Evolutionary conservation across 176 grass and related monocot genomes (phyloP).

Genomic region (Eleusine coracana): DNA sequence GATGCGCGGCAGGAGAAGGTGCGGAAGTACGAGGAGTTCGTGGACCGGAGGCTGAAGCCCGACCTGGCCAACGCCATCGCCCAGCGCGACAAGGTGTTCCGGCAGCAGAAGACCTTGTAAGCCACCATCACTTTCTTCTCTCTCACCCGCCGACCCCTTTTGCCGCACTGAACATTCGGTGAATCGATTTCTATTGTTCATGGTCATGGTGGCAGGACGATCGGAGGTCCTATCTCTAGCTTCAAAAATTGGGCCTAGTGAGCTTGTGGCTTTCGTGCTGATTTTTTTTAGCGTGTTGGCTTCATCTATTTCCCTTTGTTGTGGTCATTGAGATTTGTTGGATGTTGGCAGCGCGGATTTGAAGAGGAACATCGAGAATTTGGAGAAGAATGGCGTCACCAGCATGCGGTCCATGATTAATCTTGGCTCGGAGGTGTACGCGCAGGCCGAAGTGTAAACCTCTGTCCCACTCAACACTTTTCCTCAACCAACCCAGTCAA

Average conservation of each 20-base stretch:
- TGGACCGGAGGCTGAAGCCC: constrained; percentile 74
- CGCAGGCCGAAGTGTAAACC: constrained; percentile 89
- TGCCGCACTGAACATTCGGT: constrained; percentile 8
- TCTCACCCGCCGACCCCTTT: background rate
- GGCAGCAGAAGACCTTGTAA: constrained; percentile 94
- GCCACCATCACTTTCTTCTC: background rate
- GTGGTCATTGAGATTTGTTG: background rate
- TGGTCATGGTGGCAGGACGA: background rate
- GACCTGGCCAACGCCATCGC: constrained; percentile 71
- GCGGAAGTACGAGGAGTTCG: constrained; percentile 72
- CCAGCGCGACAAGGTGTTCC: constrained; percentile 73
- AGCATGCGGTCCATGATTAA: constrained; percentile 85
- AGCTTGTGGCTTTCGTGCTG: background rate
- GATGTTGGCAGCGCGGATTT: constrained; percentile 63
- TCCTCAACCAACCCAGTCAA: background rate
- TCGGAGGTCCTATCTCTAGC: background rate
- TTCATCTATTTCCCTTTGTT: background rate
- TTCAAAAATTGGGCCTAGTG: background rate
- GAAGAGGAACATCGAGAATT: constrained; percentile 85
- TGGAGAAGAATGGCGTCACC: constrained; percentile 83
- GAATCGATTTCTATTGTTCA: background rate
- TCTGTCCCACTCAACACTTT: background rate
- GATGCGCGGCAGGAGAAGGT: constrained; percentile 62
- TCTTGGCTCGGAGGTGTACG: constrained; percentile 94
- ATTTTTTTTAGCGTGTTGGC: background rate